These are phyloP conservation scores for Testicularia cyperi DNA, from an alignment of 1,284 basidiomycete genomes.

Conservation along the genomic window DNA sequence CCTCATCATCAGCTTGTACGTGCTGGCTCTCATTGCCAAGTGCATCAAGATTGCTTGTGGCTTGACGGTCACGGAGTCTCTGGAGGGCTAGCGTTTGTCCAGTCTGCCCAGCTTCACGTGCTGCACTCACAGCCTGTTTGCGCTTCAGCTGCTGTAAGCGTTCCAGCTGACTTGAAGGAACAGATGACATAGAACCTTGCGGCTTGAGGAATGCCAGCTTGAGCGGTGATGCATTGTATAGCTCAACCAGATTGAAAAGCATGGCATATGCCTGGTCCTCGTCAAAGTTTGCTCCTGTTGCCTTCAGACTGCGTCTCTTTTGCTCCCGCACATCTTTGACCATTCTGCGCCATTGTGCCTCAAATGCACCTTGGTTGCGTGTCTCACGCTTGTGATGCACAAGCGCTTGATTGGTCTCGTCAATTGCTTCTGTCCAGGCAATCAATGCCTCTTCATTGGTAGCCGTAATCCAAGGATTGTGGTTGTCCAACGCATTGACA, in stretches of 20 bases:
- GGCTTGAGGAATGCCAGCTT: constrained; percentile 2
- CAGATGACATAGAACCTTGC: too few relatives aligned
- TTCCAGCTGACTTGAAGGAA: constrained; percentile 1
- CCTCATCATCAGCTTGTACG: too few relatives aligned
- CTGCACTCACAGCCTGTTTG: neutral
- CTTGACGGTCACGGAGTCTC: neutral
- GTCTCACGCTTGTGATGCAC: neutral
- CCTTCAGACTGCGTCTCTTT: neutral
- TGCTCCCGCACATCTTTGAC: neutral
- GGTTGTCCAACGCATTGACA: neutral
- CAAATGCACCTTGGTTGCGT: neutral
- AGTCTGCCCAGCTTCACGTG: neutral
- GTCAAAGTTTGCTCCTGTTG: constrained; percentile 1
- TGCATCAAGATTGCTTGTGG: too few relatives aligned
- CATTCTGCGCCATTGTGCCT: constrained; percentile 1
- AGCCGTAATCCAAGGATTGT: constrained; percentile 1
- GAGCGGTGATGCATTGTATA: neutral
- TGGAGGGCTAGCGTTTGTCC: constrained; percentile 1
- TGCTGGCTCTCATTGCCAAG: too few relatives aligned
- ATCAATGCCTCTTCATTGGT: neutral
- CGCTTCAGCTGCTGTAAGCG: neutral
- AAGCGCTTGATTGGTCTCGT: neutral
- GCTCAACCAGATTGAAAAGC: constrained; percentile 1
- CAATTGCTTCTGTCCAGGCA: neutral
- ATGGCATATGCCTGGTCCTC: neutral